Evolutionary conservation across 164 flowering plant genomes (phyloP), one percentile per base, ranked within the genome.

Genomic region (Vitis rupestris): DNA sequence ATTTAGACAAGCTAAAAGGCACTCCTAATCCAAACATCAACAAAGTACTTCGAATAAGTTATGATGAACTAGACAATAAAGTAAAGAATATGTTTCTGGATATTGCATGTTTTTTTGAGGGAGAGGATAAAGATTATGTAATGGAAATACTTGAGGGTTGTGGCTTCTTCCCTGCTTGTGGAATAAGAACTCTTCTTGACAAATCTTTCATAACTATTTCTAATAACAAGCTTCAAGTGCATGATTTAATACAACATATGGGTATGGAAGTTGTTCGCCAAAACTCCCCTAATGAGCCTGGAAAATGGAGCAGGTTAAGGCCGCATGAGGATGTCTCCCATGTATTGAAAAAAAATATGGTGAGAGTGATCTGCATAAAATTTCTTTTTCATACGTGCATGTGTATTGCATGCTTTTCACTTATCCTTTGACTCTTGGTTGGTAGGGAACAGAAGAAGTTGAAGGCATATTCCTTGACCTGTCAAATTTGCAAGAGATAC

Each of bases 251-350:
- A 30, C 73, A 69, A 44, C 37, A 64, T 14, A 31, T 70, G 73
- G 77, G 77, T 53, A 3, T 61, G 59, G 16, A 58, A 7, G 44
- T 74, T 74, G 76, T 74, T 11, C 63, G 54, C 13, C 54, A 59
- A 52, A 69, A 74, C 58, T 50, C 48, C 19, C 16, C 47, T 9
- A 8, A 61, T 10, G 54, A 69, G 4, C 64, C 64, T 29, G 54
- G 72, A 2, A 49, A n/a, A 19, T 50, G 66, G 10, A 69, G 72
- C 14, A 60, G 72, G 51, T n/a, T 69, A 16, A 52, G 66, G 66
- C 1, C 0, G 29, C 52, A 4, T n/a, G 15, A 30, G 30, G 72
- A 61, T 60, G 27, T 13, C 13, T 16, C 0, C 8, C 3, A 14
- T 16, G 61, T 56, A 55, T 50, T 67, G n/a, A 11, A 4, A 29